Percentiles rank a stretch among this genome's conserved stretches.
Conservation (phyloP, 2,329 filamentous ascomycete genomes). For the Biscogniauxia sp. region DNA sequence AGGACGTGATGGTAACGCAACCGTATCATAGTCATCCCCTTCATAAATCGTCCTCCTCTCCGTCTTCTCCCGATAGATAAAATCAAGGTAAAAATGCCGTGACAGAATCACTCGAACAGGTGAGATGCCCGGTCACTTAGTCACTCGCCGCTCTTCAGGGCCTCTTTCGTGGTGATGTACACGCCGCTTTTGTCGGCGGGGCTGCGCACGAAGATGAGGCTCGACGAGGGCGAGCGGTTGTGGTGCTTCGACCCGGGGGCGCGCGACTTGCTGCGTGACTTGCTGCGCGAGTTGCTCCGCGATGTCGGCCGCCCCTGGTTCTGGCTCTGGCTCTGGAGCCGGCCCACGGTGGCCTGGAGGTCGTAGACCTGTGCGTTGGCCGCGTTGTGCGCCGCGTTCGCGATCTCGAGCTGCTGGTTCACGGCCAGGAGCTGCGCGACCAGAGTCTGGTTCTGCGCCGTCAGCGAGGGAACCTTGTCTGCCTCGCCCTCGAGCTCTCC, state of each 20-base stretch:
- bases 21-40: neutral
- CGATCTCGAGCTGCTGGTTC: conserved; percentile 13
- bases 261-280: conserved; percentile 21
- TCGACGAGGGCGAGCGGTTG: conserved; percentile 26
- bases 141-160: conserved; percentile 23
- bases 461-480: conserved; percentile 21
- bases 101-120: neutral
- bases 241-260: conserved; percentile 20
- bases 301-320: conserved; percentile 14
- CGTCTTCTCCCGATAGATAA: no score
- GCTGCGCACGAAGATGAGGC: conserved; percentile 28
- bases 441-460: conserved; percentile 23
- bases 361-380: conserved; percentile 18
- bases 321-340: conserved; percentile 13
- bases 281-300: conserved; percentile 28
- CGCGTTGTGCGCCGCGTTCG: conserved; percentile 5
- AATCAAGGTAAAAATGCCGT: neutral
- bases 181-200: conserved; percentile 23
- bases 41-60: neutral
- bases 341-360: conserved; percentile 15
- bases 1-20: neutral
- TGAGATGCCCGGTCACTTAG: neutral
- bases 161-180: conserved; percentile 29
- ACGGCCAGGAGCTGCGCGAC: conserved; percentile 10
- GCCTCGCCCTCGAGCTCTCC: conserved; percentile 21